phyloP scores from a whole-genome alignment of 345 rosid species.

The Sisymbrium altissimum region DNA sequence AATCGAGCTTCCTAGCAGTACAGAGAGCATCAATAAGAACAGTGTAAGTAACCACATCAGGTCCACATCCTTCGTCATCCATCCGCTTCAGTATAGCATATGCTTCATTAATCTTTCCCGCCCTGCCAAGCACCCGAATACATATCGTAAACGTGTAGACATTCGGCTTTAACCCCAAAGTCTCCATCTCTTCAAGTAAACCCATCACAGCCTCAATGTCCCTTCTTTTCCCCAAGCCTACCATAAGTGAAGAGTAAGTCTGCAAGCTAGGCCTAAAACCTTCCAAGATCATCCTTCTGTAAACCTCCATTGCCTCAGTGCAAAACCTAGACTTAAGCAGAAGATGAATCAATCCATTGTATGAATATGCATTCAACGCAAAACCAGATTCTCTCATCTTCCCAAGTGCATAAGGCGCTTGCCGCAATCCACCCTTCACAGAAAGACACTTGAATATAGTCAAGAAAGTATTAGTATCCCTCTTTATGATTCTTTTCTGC shows the following conservation, averaged over 20 bases:
- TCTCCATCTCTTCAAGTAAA: conserved; percentile 79
- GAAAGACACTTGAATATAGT: conserved; percentile 55
- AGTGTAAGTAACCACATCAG: conserved; percentile 84
- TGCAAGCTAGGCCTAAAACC: conserved; percentile 89
- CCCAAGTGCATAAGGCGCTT: conserved; percentile 50
- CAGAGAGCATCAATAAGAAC: conserved; percentile 89
- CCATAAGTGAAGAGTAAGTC: conserved; percentile 94
- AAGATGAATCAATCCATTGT: conserved; percentile 75
- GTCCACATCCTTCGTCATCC: conserved; percentile 86
- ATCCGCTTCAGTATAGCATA: conserved; percentile 61
- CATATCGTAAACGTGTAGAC: conserved; percentile 90
- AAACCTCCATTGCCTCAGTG: conserved; percentile 62
- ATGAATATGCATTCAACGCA: conserved; percentile 67
- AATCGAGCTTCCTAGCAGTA: conserved; percentile 58
- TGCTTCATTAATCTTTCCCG: conserved; percentile 74
- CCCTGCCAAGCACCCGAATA: conserved; percentile 79
- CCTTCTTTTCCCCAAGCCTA: conserved; percentile 82
- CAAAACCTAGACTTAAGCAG: conserved; percentile 61
- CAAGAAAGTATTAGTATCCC: conserved; percentile 61
- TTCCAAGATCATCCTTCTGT: conserved; percentile 68
- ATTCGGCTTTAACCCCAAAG: conserved; percentile 77
- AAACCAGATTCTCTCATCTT: conserved; percentile 67
- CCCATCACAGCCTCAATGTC: conserved; percentile 59
- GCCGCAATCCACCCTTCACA: conserved; percentile 63
- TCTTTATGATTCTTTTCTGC: conserved; percentile 69